A percentile compares a stretch with the other conserved stretches of the same genome.
Conservation (phyloP, 441 rosid species). For the Manihot esculenta region DNA sequence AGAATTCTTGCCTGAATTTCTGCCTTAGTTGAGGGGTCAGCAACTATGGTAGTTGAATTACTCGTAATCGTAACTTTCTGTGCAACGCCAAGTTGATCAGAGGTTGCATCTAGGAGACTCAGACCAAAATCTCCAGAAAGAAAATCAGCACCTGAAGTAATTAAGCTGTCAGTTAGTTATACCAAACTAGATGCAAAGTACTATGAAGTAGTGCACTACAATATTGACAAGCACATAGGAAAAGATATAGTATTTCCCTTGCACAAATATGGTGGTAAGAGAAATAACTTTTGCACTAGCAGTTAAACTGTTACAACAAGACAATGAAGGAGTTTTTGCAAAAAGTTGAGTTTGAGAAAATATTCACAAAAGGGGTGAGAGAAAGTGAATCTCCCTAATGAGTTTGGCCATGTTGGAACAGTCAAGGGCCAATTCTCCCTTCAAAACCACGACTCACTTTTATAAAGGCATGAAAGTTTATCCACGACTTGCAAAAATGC, state of each 20-base stretch:
- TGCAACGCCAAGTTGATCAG: constrained; percentile 86
- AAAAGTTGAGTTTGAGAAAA: no score
- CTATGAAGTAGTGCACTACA: background rate
- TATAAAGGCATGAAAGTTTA: no score
- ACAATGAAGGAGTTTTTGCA: no score
- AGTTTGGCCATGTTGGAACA: no score
- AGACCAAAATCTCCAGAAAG: constrained; percentile 71
- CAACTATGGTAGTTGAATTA: constrained; percentile 76
- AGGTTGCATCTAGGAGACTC: constrained; percentile 50
- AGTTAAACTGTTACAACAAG: background rate
- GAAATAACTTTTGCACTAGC: background rate
- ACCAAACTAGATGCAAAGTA: background rate
- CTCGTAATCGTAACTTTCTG: constrained; percentile 60
- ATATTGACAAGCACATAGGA: background rate
- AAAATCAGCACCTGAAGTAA: constrained; percentile 69
- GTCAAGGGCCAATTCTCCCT: no score
- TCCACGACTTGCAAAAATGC: no score
- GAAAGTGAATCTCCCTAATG: no score
- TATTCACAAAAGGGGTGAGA: no score
- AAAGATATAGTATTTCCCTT: background rate
- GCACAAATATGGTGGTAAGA: background rate
- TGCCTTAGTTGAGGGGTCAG: constrained; percentile 77
- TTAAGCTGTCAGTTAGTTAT: constrained; percentile 15
- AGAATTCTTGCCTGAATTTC: constrained; percentile 83
- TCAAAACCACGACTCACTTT: no score